These are phyloP conservation scores for Camellia lanceoleosa DNA, from an alignment of 148 eudicot species.

Conservation along the genomic window DNA sequence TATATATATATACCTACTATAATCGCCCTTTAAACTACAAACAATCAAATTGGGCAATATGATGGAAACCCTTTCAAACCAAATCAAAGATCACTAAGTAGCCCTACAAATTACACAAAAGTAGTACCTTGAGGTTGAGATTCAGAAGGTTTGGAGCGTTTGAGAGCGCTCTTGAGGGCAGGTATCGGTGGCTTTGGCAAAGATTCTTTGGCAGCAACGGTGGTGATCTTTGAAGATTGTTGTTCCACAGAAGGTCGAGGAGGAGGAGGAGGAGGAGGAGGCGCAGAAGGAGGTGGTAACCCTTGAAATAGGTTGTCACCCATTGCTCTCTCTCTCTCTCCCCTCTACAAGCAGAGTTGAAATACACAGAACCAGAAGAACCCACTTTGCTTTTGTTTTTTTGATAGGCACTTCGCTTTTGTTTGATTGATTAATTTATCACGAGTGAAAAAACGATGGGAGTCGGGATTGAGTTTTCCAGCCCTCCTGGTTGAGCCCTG, in stretches of 20 bases:
- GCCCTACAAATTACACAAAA: not conserved
- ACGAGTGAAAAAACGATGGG: not conserved
- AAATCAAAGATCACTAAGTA: no score
- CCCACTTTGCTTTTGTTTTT: not conserved
- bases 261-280: conserved; percentile 22
- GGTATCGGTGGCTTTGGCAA: conserved; percentile 34
- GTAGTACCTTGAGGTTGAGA: conserved; percentile 43
- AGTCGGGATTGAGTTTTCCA: no score
- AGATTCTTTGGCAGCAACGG: conserved; percentile 13
- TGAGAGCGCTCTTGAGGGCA: conserved; percentile 80
- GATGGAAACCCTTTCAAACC: no score
- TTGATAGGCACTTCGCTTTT: not conserved
- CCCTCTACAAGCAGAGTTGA: not conserved
- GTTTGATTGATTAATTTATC: not conserved
- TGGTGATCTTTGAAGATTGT: conserved; percentile 21
- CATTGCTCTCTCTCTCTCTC: conserved; percentile 36
- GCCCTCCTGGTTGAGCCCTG: no score
- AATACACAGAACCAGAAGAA: no score
- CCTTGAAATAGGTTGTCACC: conserved; percentile 64
- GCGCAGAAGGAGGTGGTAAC: conserved; percentile 67
- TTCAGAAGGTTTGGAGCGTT: conserved; percentile 53
- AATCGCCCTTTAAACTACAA: not conserved
- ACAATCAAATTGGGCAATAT: not conserved
- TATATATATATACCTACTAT: no score
- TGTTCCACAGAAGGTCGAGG: conserved; percentile 1